A percentile compares a stretch with the other conserved stretches of the same genome.
Conservation (phyloP, 768 basidiomycete species). For the Boletellus ananiceps region DNA sequence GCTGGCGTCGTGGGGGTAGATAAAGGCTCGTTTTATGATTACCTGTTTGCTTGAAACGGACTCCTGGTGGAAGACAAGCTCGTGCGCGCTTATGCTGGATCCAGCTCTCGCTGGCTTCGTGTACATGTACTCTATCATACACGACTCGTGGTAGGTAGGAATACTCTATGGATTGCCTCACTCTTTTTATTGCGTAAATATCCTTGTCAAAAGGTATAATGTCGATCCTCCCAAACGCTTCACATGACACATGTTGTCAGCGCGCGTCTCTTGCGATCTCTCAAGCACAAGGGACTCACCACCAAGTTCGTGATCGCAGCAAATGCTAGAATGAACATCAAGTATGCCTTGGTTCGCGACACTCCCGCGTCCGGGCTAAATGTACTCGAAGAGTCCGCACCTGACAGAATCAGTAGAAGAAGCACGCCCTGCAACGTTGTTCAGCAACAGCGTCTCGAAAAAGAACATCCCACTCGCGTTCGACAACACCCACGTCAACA, state of each 20-base stretch:
- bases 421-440: constrained; percentile 52
- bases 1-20: constrained; percentile 12
- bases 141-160: constrained; percentile 4
- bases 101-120: not conserved
- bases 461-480: constrained; percentile 48
- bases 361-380: constrained; percentile 48
- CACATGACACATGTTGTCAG: not conserved
- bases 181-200: constrained; percentile 44
- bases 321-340: constrained; percentile 76
- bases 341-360: constrained; percentile 65
- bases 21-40: constrained; percentile 39
- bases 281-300: constrained; percentile 27
- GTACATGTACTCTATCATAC: constrained; percentile 2
- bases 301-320: constrained; percentile 75
- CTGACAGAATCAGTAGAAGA: constrained; percentile 63
- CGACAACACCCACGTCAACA: constrained; percentile 79
- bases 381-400: constrained; percentile 50
- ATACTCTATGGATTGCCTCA: not conserved
- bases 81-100: not conserved
- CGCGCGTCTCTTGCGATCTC: not conserved
- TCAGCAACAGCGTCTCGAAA: not conserved
- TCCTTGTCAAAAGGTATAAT: constrained; percentile 45
- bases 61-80: not conserved
- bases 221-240: constrained; percentile 60
- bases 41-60: constrained; percentile 37